Percentiles rank a stretch among this genome's conserved stretches.
Evolutionary conservation across 192 early-diverging fungal species (phyloP).

Genomic region (Entomortierella parvispora): DNA sequence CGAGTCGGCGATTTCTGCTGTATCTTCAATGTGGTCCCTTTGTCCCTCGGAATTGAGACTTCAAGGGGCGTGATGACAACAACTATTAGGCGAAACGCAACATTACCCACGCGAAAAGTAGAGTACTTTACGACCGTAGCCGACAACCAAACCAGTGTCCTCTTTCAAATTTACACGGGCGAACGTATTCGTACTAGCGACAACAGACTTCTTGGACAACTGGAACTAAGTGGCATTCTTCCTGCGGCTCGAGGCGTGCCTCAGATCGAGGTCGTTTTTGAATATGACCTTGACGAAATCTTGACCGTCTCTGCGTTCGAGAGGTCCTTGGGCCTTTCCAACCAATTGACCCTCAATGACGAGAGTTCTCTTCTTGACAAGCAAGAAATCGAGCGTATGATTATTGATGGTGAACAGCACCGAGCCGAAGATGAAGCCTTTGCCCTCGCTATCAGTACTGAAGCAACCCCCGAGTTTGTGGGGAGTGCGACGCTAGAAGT

Average conservation of each 20-base stretch:
- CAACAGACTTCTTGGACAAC: conserved; percentile 98
- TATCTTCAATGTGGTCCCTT: conserved; percentile 94
- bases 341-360: conserved; percentile 99
- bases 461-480: no score
- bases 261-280: conserved; percentile 97
- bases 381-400: conserved; percentile 57
- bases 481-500: no score
- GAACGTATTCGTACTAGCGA: conserved; percentile 97
- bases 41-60: conserved; percentile 98
- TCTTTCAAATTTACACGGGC: conserved; percentile 98
- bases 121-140: conserved; percentile 97
- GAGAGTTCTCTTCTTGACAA: conserved; percentile 97
- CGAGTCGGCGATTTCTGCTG: no score
- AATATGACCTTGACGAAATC: conserved; percentile 97
- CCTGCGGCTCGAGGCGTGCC: conserved; percentile 97
- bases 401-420: no score
- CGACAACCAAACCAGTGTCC: conserved; percentile 98
- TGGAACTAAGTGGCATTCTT: conserved; percentile 96
- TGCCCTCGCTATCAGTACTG: no score
- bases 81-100: conserved; percentile 97
- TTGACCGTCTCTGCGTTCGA: conserved; percentile 93
- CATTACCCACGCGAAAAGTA: conserved; percentile 96
- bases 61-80: conserved; percentile 98
- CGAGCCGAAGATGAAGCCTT: no score
- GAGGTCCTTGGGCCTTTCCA: conserved; percentile 92